Evolutionary conservation across 2,329 filamentous ascomycete genomes (phyloP).

Genomic region (Polychaeton citri): DNA sequence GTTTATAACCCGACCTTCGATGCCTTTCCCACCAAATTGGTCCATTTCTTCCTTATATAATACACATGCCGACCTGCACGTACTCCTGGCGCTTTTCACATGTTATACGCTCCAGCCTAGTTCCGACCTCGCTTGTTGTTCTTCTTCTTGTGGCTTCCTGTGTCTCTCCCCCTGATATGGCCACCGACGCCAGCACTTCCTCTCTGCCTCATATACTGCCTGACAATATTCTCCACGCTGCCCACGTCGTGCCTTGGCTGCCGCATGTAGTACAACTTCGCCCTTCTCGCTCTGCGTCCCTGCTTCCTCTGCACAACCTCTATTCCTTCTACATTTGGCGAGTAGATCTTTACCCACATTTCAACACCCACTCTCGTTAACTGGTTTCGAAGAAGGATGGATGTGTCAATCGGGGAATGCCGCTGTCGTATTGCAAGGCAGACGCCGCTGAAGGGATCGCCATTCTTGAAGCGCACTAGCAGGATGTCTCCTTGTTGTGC

Average conservation of each 20-base stretch:
- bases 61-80: too few relatives aligned
- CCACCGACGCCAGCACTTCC: constrained; percentile 18
- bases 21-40: too few relatives aligned
- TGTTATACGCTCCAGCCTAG: constrained; percentile 2
- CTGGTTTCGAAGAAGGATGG: constrained; percentile 73
- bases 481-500: constrained; percentile 81
- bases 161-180: constrained; percentile 4
- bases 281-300: constrained; percentile 68
- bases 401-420: constrained; percentile 63
- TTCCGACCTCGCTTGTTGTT: constrained; percentile 17
- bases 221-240: constrained; percentile 68
- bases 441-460: constrained; percentile 82
- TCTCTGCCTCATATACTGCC: constrained; percentile 47
- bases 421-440: constrained; percentile 74
- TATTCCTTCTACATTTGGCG: constrained; percentile 75
- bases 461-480: constrained; percentile 70
- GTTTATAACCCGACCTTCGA: too few relatives aligned
- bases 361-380: constrained; percentile 80
- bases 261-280: constrained; percentile 82
- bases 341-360: constrained; percentile 96
- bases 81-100: too few relatives aligned
- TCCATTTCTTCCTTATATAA: too few relatives aligned
- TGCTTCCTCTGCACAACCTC: constrained; percentile 80
- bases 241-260: constrained; percentile 78
- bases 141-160: constrained; percentile 15